A percentile compares a stretch with the other conserved stretches of the same genome.
These are phyloP conservation scores for Austroboletus festivus DNA, from an alignment of 768 basidiomycete species.

Conservation along the genomic window DNA sequence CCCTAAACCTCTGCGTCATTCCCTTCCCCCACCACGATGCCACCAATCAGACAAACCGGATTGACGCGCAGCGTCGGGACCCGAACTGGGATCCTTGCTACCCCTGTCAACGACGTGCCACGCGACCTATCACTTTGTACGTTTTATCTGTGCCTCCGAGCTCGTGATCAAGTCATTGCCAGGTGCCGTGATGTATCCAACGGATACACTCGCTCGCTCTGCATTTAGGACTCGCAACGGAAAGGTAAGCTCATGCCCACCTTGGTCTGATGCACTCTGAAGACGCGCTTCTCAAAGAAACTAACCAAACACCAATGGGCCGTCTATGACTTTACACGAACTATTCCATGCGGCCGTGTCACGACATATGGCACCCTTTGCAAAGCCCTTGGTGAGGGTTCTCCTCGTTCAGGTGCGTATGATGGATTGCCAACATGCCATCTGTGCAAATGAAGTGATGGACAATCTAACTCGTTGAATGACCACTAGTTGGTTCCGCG, in stretches of 20 bases:
- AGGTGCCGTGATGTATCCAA: constrained; percentile 16
- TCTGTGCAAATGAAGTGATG: too few relatives aligned
- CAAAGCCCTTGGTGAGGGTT: constrained; percentile 47
- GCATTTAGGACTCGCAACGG: constrained; percentile 26
- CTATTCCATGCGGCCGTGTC: constrained; percentile 50
- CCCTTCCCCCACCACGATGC: too few relatives aligned
- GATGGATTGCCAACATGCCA: too few relatives aligned
- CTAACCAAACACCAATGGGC: constrained; percentile 56
- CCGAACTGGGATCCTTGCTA: not conserved
- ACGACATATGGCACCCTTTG: constrained; percentile 57
- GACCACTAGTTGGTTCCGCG: constrained; percentile 53
- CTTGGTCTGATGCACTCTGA: not conserved
- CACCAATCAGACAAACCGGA: not conserved
- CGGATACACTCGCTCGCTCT: constrained; percentile 10
- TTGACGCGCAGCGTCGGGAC: not conserved
- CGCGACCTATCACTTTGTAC: not conserved
- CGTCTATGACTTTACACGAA: constrained; percentile 52
- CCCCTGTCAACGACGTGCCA: not conserved
- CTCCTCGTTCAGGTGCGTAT: constrained; percentile 62
- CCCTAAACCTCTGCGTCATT: too few relatives aligned
- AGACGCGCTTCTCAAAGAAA: constrained; percentile 29
- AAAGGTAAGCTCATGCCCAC: constrained; percentile 19
- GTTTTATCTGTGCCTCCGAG: not conserved
- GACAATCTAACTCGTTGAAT: not conserved
- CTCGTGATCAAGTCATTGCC: not conserved